A percentile compares a stretch with the other conserved stretches of the same genome.
Evolutionary conservation across 192 early-diverging fungal genomes (phyloP).

Genomic region (Chytriomyces hyalinus): DNA sequence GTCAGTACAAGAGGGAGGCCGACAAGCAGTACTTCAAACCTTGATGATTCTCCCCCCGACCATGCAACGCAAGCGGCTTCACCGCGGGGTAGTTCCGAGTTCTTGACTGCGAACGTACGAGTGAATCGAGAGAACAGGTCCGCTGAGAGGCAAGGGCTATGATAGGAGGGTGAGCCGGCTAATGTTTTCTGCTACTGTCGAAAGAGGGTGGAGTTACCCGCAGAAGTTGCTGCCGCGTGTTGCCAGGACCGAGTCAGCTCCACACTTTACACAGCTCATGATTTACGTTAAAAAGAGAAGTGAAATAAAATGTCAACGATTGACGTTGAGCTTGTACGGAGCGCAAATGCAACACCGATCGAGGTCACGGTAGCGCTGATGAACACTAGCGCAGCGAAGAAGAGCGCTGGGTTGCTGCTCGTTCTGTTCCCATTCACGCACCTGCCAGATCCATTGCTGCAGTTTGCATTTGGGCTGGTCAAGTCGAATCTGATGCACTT

Average conservation of each 20-base stretch:
- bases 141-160: slow-evolving; percentile 14
- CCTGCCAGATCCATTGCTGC: slow-evolving; percentile 41
- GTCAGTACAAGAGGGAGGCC: not conserved
- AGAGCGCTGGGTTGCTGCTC: not conserved
- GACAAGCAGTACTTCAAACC: slow-evolving; percentile 48
- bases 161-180: no score
- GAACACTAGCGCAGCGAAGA: not conserved
- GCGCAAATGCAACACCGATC: slow-evolving; percentile 9
- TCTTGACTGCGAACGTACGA: not conserved
- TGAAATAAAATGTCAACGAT: not conserved
- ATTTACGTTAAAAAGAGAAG: not conserved
- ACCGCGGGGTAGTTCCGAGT: slow-evolving; percentile 28
- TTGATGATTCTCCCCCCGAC: slow-evolving; percentile 84
- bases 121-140: slow-evolving; percentile 20
- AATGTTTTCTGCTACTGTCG: no score
- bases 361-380: not conserved
- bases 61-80: slow-evolving; percentile 77
- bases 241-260: not conserved
- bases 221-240: slow-evolving; percentile 12
- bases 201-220: not conserved
- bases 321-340: not conserved
- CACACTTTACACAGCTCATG: not conserved
- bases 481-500: slow-evolving; percentile 66
- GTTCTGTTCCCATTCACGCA: slow-evolving; percentile 45
- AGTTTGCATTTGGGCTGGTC: slow-evolving; percentile 62